Conservation (phyloP, 1,139 yeast genomes). For the Zhuliangozyma blackwelliae region DNA sequence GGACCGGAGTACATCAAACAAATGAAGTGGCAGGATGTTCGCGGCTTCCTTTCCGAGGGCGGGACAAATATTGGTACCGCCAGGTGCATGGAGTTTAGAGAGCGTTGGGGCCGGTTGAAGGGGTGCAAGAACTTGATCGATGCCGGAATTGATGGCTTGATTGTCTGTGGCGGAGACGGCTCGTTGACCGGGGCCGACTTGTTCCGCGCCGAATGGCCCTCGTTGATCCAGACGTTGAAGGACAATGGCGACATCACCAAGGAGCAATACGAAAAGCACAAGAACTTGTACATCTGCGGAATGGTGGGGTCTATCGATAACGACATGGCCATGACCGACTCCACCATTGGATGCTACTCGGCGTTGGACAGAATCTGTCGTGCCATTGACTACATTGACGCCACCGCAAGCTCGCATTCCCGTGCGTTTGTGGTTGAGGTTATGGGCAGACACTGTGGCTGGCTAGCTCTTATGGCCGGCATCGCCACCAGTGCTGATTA, state of each 20-base stretch:
- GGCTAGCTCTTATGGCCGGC: conserved; percentile 84
- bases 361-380: conserved; percentile 73
- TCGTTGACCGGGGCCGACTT: conserved; percentile 80
- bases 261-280: conserved; percentile 50
- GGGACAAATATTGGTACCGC: conserved; percentile 86
- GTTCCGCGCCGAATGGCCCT: conserved; percentile 78
- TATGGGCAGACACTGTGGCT: conserved; percentile 90
- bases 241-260: conserved; percentile 43
- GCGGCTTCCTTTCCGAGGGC: conserved; percentile 71
- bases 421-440: conserved; percentile 83
- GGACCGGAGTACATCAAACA: conserved; percentile 55
- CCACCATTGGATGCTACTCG: conserved; percentile 78
- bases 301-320: conserved; percentile 80
- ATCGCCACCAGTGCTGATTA: conserved; percentile 79
- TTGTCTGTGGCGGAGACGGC: conserved; percentile 86
- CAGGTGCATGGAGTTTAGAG: conserved; percentile 63
- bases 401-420: conserved; percentile 79
- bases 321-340: conserved; percentile 79
- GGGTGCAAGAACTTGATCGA: conserved; percentile 67
- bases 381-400: conserved; percentile 78
- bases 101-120: conserved; percentile 60
- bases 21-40: conserved; percentile 74
- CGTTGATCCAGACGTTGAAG: conserved; percentile 59
- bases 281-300: conserved; percentile 67
- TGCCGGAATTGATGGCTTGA: conserved; percentile 73